Base-by-base conservation (phyloP, 208 protist genomes). In the Phytomonas francai region DNA sequence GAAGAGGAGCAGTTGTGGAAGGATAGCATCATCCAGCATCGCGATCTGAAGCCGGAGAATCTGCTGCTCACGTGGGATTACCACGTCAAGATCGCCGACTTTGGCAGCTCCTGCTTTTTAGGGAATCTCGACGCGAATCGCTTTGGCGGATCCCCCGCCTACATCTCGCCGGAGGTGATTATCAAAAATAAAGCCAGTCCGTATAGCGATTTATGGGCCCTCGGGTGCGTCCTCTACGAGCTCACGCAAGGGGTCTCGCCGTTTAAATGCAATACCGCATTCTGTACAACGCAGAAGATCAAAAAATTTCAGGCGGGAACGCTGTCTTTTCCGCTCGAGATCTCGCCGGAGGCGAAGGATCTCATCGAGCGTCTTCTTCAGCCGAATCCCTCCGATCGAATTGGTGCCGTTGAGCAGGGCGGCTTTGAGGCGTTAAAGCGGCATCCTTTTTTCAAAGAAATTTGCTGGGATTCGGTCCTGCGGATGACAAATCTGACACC, bases 141-240 rank as follows among this genome's bases (percentile, higher is more conserved):
- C 57, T 95, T 88, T 74, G 81, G 77, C 67, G 89, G 89, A 29
- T 84, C 89, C 0, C 73, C 85, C 5, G 73, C 84, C 11, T 95
- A 92, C 76, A 81, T 95, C 30, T 77, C 87, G 7, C 89, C 89
- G 4, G 87, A 95, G 67, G 95, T 99, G 49, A 77, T 95, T 22
- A 61, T 79, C 14, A 60, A 90, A 59, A 84, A 74, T 33, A 88
- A 92, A 67, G 91, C 93, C 27, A 81, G 89, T 33, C 78, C 79
- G 19, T 84, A 85, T 49, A 89, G 79, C 67, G 99, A 99, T 79
- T 91, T 99, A 33, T 99, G 99, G 98, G 97, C 96, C 5, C 83
- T 98, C 28, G 99, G 98, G 30, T 99, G 98, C 79, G 99, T 99
- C 71, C 95, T 99, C 8, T 95, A 93, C 71, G 84, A 88, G 73